phyloP scores from a whole-genome alignment of 2,329 filamentous ascomycete species.

The Aspergillus niger region DNA sequence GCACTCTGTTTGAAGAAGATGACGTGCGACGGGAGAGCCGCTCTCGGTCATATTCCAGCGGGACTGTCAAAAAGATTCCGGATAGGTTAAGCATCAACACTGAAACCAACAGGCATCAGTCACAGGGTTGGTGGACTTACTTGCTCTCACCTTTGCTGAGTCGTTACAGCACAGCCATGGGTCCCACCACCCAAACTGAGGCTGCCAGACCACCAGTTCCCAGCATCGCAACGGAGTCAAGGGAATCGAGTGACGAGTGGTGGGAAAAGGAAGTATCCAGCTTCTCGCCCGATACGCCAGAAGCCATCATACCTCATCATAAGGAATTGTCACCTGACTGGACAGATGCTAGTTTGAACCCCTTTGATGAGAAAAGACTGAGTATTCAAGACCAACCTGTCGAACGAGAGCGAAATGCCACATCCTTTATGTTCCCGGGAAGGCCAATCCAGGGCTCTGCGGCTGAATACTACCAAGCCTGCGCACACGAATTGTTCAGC shows the following conservation, averaged over 20 bases:
- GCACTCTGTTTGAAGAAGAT: constrained; percentile 42
- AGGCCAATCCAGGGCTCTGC: constrained; percentile 36
- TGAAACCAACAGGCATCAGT: constrained; percentile 41
- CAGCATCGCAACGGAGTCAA: constrained; percentile 21
- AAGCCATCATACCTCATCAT: constrained; percentile 20
- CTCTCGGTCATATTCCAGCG: constrained; percentile 30
- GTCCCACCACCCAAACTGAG: constrained; percentile 31
- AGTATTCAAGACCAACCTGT: constrained; percentile 8
- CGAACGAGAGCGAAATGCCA: not conserved
- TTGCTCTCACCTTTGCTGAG: constrained; percentile 49
- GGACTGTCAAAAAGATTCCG: constrained; percentile 33
- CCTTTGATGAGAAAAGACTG: constrained; percentile 19
- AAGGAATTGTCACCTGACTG: constrained; percentile 20
- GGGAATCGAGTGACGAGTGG: constrained; percentile 28
- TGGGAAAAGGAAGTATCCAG: constrained; percentile 33
- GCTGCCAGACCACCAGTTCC: constrained; percentile 31
- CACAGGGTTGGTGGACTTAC: constrained; percentile 54
- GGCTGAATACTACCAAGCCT: constrained; percentile 49
- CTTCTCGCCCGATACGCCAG: constrained; percentile 35
- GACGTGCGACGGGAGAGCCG: constrained; percentile 16
- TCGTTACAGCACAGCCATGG: constrained; percentile 37
- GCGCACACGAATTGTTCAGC: constrained; percentile 47
- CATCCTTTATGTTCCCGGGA: constrained; percentile 30
- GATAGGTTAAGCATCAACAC: constrained; percentile 39
- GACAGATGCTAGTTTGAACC: constrained; percentile 21